A percentile compares a stretch with the other conserved stretches of the same genome.
Evolutionary conservation across 2,329 filamentous ascomycete species (phyloP).

Genomic region (Escovopsis weberi): DNA sequence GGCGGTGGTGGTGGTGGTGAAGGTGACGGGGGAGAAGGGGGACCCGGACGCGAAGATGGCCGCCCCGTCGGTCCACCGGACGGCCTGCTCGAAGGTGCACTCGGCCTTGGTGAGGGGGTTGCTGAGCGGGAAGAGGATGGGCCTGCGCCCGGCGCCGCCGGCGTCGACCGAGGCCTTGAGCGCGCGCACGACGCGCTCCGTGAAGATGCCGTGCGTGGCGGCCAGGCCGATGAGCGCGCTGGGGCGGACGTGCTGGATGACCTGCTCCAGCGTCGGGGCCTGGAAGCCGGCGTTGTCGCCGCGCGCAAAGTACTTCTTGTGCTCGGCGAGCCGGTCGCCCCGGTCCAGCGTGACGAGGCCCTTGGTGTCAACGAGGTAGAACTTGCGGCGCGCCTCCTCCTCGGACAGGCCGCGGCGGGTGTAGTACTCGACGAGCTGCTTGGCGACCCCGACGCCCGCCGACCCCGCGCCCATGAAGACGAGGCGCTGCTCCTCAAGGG

Average conservation of each 20-base stretch:
- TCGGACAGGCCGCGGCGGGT: constrained; percentile 82
- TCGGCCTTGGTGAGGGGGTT: constrained; percentile 95
- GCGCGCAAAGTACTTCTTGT: constrained; percentile 62
- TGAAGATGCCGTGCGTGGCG: constrained; percentile 90
- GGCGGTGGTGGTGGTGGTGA: too few species aligned
- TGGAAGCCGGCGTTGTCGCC: constrained; percentile 50
- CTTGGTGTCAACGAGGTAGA: constrained; percentile 96
- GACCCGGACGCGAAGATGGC: constrained; percentile 92
- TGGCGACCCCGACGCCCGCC: constrained; percentile 91
- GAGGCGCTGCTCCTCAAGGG: constrained; percentile 77
- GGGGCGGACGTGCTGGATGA: constrained; percentile 89
- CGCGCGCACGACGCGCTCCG: constrained; percentile 65
- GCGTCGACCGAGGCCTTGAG: constrained; percentile 49
- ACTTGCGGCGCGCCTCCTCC: constrained; percentile 74
- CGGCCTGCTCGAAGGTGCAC: constrained; percentile 89
- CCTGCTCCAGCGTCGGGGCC: constrained; percentile 71
- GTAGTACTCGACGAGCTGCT: constrained; percentile 96
- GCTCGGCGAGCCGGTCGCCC: constrained; percentile 83
- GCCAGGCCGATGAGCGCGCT: constrained; percentile 90
- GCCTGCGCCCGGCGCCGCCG: constrained; percentile 55
- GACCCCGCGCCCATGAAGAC: constrained; percentile 95
- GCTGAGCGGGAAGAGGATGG: constrained; percentile 91
- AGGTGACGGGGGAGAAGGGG: constrained; percentile 62
- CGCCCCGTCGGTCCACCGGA: constrained; percentile 79
- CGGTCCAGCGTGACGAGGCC: constrained; percentile 88